A percentile compares a stretch with the other conserved stretches of the same genome.
phyloP scores from a whole-genome alignment of 2,329 filamentous ascomycete genomes.

The Nemania serpens region DNA sequence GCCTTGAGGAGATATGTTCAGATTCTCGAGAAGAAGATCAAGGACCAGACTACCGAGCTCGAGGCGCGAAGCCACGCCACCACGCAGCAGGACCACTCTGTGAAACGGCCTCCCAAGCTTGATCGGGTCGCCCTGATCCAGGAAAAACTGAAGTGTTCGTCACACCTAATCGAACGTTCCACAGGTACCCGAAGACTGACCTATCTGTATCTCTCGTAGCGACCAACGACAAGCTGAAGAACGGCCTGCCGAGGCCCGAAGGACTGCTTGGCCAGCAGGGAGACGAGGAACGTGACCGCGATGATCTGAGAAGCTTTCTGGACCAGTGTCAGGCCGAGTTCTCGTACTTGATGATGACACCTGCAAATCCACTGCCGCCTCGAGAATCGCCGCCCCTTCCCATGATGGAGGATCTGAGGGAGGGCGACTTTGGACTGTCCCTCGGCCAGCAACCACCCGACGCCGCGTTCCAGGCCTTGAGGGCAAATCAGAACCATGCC shows the following conservation, averaged over 20 bases:
- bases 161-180: conserved; percentile 15
- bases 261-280: conserved; percentile 41
- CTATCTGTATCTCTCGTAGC: conserved; percentile 42
- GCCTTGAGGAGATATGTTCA: conserved; percentile 87
- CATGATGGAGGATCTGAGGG: conserved; percentile 62
- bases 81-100: conserved; percentile 51
- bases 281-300: conserved; percentile 51
- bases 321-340: conserved; percentile 70
- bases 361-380: conserved; percentile 68
- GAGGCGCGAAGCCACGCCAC: conserved; percentile 56
- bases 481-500: conserved; percentile 59
- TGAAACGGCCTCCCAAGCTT: conserved; percentile 46
- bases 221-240: conserved; percentile 48
- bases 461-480: conserved; percentile 41
- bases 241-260: conserved; percentile 49
- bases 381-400: conserved; percentile 64
- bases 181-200: background rate
- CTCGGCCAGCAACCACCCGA: conserved; percentile 49
- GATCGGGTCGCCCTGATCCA: conserved; percentile 59
- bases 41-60: conserved; percentile 76
- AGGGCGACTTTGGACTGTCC: conserved; percentile 57
- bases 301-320: conserved; percentile 63
- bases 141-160: conserved; percentile 61
- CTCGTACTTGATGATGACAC: conserved; percentile 70
- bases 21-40: conserved; percentile 86